A percentile compares a stretch with the other conserved stretches of the same genome.
Conservation (phyloP, 169 alveolate genomes). For the Plasmodium chabaudi region DNA sequence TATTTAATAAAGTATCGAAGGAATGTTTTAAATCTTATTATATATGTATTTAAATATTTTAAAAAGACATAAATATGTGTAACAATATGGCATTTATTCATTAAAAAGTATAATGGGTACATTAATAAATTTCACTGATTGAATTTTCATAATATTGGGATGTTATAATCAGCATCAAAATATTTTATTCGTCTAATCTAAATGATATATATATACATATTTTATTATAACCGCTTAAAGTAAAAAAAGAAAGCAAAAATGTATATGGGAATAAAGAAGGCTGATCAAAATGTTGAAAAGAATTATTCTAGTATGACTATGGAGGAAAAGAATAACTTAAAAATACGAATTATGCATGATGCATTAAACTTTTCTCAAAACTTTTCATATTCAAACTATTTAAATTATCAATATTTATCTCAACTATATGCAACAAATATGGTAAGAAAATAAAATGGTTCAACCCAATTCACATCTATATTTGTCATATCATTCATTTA, state of each 20-base stretch:
- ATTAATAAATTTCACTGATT: no score
- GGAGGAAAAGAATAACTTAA: conserved; percentile 39
- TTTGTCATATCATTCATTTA: neutral
- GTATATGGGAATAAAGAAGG: conserved; percentile 35
- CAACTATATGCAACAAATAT: conserved; percentile 18
- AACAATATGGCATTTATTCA: no score
- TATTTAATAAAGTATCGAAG: no score
- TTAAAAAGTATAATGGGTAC: no score
- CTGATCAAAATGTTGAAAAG: conserved; percentile 27
- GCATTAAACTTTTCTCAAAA: conserved; percentile 52
- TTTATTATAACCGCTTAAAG: no score
- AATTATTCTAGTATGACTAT: conserved; percentile 69
- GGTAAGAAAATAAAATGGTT: conserved; percentile 17
- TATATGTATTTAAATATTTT: no score
- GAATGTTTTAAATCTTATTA: no score
- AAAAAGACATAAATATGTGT: no score
- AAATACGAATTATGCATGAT: conserved; percentile 41
- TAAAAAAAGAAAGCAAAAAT: conserved; percentile 17
- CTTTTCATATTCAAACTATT: conserved; percentile 58
- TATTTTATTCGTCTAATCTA: no score
- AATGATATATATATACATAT: no score
- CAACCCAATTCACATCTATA: neutral
- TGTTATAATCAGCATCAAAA: no score
- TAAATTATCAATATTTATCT: conserved; percentile 50
- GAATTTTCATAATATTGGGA: no score